Conservation (phyloP, 495 filamentous ascomycete species). For the Penicillium antarcticum region DNA sequence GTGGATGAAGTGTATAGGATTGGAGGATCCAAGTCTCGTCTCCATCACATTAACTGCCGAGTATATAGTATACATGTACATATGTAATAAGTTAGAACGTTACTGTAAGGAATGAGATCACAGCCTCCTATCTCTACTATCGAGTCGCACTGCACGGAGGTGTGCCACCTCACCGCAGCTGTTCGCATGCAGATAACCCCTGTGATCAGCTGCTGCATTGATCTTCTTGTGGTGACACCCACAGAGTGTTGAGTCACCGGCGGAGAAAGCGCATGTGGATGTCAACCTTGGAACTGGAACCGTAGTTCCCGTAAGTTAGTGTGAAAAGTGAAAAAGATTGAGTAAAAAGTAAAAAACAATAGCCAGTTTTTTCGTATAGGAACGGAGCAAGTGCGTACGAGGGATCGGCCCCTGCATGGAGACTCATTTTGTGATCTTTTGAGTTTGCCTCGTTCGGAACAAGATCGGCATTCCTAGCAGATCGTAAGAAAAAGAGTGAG, state of each 20-base stretch:
- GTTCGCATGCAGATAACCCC: constrained; percentile 16
- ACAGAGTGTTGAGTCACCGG: neutral
- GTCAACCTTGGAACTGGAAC: too few relatives aligned
- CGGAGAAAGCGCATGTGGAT: neutral
- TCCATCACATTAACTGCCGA: constrained; percentile 1
- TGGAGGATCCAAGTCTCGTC: neutral
- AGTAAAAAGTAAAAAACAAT: too few relatives aligned
- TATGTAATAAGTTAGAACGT: too few relatives aligned
- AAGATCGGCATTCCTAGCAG: constrained; percentile 2
- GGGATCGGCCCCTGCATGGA: constrained; percentile 23
- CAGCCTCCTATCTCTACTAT: neutral
- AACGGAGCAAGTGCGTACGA: constrained; percentile 1
- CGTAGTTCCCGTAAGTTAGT: too few relatives aligned
- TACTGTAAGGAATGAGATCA: neutral
- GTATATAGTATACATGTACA: neutral
- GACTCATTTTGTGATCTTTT: neutral
- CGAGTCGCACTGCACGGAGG: neutral
- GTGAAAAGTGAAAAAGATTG: too few relatives aligned
- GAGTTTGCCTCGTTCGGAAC: neutral
- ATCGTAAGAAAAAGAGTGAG: neutral
- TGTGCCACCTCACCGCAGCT: constrained; percentile 26
- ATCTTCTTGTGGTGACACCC: constrained; percentile 9
- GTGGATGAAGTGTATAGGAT: neutral
- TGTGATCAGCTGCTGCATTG: constrained; percentile 20
- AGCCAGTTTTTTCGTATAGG: constrained; percentile 1